Conservation (phyloP, 148 eudicot genomes). For the Spergularia bocconei region DNA sequence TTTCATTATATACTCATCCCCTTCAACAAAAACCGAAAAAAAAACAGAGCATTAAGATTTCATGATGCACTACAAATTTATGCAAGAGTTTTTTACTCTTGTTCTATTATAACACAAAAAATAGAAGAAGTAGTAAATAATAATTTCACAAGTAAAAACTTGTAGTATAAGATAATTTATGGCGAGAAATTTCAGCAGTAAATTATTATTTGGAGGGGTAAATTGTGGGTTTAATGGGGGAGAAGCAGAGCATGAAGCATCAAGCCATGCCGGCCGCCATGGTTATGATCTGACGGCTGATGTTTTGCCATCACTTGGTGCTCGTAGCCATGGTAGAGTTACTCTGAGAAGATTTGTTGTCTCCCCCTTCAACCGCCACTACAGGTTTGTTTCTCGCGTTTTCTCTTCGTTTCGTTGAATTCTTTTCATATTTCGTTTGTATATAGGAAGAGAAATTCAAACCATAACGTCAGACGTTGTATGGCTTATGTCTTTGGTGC, state of each 20-base stretch:
- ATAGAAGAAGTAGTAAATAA: not conserved
- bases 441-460: not conserved
- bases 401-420: not conserved
- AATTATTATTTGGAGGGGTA: not conserved
- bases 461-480: too few species aligned
- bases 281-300: conserved; percentile 35
- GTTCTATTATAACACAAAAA: not conserved
- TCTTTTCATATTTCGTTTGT: not conserved
- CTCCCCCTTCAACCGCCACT: conserved; percentile 61
- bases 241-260: conserved; percentile 17
- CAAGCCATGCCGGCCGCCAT: conserved; percentile 18
- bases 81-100: not conserved
- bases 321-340: conserved; percentile 46
- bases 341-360: conserved; percentile 40
- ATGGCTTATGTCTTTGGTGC: too few species aligned
- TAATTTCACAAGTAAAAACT: not conserved
- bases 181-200: conserved; percentile 5
- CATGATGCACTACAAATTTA: not conserved
- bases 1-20: too few species aligned
- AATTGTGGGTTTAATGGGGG: conserved; percentile 5
- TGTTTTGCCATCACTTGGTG: conserved; percentile 77
- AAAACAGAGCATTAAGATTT: too few species aligned
- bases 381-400: conserved; percentile 40
- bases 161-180: not conserved
- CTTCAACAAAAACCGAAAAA: too few species aligned